phyloP scores from a whole-genome alignment of 805 yeast genomes.

The Naumovozyma dairenensis region DNA sequence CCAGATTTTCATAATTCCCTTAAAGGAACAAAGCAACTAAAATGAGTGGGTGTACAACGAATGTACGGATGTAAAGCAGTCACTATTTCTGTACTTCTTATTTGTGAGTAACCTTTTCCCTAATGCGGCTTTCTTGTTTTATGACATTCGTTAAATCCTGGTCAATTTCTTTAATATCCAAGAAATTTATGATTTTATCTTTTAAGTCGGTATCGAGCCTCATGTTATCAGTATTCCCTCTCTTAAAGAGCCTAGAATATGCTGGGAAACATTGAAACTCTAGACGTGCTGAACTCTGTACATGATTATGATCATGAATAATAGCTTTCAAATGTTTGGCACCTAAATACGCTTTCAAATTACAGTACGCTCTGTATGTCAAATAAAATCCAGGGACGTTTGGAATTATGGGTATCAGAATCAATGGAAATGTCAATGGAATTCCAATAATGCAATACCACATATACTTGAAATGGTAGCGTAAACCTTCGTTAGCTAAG shows the following conservation, averaged over 20 bases:
- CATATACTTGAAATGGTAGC: conserved; percentile 48
- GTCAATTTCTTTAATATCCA: conserved; percentile 38
- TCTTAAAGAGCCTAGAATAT: too few species aligned
- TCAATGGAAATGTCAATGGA: conserved; percentile 75
- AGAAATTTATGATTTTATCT: conserved; percentile 34
- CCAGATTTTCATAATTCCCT: too few species aligned
- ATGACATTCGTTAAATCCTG: conserved; percentile 42
- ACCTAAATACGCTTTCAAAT: conserved; percentile 68
- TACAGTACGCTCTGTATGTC: conserved; percentile 73
- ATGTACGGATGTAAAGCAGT: conserved; percentile 2
- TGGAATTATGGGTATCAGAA: conserved; percentile 76
- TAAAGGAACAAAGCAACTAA: too few species aligned
- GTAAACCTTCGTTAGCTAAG: conserved; percentile 36
- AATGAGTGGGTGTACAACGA: background rate
- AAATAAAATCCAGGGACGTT: conserved; percentile 87
- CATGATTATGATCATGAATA: too few species aligned
- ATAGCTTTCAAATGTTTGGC: conserved; percentile 56
- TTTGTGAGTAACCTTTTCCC: too few species aligned
- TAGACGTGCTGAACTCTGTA: too few species aligned
- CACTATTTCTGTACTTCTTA: too few species aligned
- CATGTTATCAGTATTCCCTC: too few species aligned
- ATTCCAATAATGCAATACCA: conserved; percentile 45
- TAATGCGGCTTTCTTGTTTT: conserved; percentile 36
- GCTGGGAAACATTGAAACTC: too few species aligned
- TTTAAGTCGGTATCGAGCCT: conserved; percentile 37